phyloP scores from a whole-genome alignment of 192 early-diverging fungal species.

The Linnemannia exigua region DNA sequence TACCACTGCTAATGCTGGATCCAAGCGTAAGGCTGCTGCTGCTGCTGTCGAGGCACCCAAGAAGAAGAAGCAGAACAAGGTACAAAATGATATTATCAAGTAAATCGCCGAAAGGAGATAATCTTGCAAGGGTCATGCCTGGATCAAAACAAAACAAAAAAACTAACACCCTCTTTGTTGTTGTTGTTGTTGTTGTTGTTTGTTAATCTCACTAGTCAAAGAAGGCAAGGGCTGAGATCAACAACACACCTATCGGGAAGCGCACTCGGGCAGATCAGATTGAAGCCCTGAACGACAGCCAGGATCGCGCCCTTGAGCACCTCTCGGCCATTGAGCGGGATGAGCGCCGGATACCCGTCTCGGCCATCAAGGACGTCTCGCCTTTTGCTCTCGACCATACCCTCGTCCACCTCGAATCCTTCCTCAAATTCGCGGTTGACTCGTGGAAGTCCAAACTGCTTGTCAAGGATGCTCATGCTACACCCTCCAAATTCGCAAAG shows the following conservation, averaged over 20 bases:
- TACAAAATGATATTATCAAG: too few species aligned
- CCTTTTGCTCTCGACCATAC: slow-evolving; percentile 63
- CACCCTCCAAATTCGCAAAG: neutral
- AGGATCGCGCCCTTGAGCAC: slow-evolving; percentile 56
- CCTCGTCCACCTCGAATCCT: slow-evolving; percentile 61
- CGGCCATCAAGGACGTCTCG: slow-evolving; percentile 57
- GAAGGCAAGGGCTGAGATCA: slow-evolving; percentile 49
- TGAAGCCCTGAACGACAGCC: slow-evolving; percentile 57
- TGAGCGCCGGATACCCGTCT: slow-evolving; percentile 46
- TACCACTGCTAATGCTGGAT: slow-evolving; percentile 24
- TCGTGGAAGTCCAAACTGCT: slow-evolving; percentile 38
- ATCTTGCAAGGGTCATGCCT: too few species aligned
- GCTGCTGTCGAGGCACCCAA: slow-evolving; percentile 22
- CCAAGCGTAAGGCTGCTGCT: slow-evolving; percentile 47
- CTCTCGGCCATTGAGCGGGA: slow-evolving; percentile 59
- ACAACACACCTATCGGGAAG: slow-evolving; percentile 50
- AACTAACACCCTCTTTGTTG: neutral
- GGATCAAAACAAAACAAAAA: slow-evolving; percentile 24
- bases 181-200: neutral
- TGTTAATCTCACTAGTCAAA: slow-evolving; percentile 13
- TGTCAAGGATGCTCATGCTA: slow-evolving; percentile 46
- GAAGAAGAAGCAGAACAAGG: slow-evolving; percentile 62
- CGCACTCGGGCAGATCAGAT: slow-evolving; percentile 48
- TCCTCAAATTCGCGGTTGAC: slow-evolving; percentile 64
- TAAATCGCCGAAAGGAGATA: too few species aligned